Evolutionary conservation across 208 protist genomes (phyloP).

Genomic region (Phytomonas serpens): DNA sequence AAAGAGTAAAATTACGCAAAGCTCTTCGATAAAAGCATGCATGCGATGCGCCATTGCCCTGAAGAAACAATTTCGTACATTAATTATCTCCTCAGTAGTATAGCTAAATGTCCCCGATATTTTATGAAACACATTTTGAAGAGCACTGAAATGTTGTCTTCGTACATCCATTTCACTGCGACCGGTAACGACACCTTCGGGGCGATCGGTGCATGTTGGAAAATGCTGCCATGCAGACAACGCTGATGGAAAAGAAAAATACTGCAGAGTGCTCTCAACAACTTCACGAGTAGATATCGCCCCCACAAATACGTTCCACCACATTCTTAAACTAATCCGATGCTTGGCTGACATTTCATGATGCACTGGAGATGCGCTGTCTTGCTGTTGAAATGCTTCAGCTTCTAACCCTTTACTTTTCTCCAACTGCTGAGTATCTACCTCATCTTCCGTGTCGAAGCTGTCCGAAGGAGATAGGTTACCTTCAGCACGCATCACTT

Average conservation of each 20-base stretch:
- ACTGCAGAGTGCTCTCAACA: background rate
- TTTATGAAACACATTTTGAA: background rate
- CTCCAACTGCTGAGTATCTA: background rate
- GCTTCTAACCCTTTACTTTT: background rate
- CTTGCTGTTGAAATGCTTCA: background rate
- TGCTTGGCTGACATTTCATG: background rate
- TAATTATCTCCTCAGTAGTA: background rate
- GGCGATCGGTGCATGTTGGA: background rate
- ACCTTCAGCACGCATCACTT: slow-evolving; percentile 8
- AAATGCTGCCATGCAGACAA: background rate
- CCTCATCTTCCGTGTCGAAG: background rate
- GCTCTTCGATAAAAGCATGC: background rate
- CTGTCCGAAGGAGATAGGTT: background rate
- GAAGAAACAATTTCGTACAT: background rate
- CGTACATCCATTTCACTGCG: background rate
- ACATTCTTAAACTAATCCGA: background rate
- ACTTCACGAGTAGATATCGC: background rate
- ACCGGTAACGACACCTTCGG: background rate
- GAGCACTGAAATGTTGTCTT: background rate
- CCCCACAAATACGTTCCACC: background rate
- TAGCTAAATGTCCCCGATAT: background rate
- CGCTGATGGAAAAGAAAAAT: background rate
- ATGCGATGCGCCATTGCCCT: background rate
- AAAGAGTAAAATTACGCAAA: background rate
- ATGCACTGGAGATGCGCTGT: background rate